phyloP scores from a whole-genome alignment of 768 basidiomycete species.

The Calocera viscosa region DNA sequence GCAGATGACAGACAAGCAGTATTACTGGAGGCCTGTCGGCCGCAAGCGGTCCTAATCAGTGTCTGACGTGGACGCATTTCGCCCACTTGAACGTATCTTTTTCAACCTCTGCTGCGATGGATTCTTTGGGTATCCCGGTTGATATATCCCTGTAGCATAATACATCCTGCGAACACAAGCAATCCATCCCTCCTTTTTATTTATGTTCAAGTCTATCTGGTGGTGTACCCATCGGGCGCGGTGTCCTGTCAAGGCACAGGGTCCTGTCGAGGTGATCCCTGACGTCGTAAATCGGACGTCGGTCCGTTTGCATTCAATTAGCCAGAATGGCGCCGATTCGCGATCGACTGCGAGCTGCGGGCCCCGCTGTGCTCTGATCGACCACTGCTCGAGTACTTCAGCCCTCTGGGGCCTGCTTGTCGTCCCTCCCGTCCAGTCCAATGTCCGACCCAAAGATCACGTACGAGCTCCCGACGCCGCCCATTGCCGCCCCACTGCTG shows the following conservation, averaged over 20 bases:
- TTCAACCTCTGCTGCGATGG: neutral
- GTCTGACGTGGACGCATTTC: neutral
- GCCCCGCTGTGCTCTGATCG: too few relatives aligned
- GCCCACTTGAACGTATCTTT: neutral
- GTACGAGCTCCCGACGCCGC: neutral
- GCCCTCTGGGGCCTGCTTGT: neutral
- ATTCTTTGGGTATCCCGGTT: neutral
- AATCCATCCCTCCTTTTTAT: neutral
- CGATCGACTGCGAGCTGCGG: too few relatives aligned
- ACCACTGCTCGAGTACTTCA: too few relatives aligned
- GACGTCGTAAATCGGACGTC: too few relatives aligned
- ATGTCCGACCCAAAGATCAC: neutral
- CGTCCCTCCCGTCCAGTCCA: neutral
- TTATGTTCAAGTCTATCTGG: too few relatives aligned
- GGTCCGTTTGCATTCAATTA: too few relatives aligned
- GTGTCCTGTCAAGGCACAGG: too few relatives aligned
- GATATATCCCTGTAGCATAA: constrained; percentile 7
- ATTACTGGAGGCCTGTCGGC: neutral
- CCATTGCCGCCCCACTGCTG: neutral
- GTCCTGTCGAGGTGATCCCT: too few relatives aligned
- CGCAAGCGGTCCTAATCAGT: neutral
- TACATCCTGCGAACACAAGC: neutral
- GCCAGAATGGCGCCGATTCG: too few relatives aligned
- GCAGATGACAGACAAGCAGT: neutral
- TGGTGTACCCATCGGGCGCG: too few relatives aligned